A percentile compares a stretch with the other conserved stretches of the same genome.
phyloP scores from a whole-genome alignment of 2,329 filamentous ascomycete species.

The Plectosphaerella cucumerina region DNA sequence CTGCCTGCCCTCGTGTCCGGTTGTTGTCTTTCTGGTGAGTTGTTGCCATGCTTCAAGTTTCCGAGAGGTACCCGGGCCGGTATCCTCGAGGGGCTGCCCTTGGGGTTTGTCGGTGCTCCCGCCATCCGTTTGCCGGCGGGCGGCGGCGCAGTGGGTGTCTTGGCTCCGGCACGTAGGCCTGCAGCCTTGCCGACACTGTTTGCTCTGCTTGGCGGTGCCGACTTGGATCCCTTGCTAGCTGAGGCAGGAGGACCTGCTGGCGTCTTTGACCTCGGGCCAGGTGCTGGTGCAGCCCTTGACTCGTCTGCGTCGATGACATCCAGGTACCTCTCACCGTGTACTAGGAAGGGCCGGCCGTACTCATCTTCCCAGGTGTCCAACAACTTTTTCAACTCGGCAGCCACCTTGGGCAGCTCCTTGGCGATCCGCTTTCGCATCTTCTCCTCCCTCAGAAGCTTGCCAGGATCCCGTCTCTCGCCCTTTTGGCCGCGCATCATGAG shows the following conservation, averaged over 20 bases:
- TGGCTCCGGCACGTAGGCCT: conserved; percentile 23
- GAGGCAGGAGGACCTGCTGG: conserved; percentile 59
- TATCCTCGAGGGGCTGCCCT: conserved; percentile 62
- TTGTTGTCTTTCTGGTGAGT: conserved; percentile 71
- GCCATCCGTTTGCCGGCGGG: conserved; percentile 23
- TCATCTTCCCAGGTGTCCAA: conserved; percentile 90
- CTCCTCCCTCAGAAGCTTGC: conserved; percentile 88
- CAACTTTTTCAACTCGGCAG: conserved; percentile 75
- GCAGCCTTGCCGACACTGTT: conserved; percentile 23
- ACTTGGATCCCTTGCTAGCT: conserved; percentile 29
- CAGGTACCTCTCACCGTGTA: conserved; percentile 87
- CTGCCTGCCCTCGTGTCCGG: conserved; percentile 34
- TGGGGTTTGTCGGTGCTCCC: conserved; percentile 19
- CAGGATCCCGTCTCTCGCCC: conserved; percentile 90
- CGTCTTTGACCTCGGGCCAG: conserved; percentile 64
- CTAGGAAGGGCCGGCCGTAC: conserved; percentile 87
- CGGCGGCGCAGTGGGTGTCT: conserved; percentile 49
- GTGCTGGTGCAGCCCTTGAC: conserved; percentile 48
- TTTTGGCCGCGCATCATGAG: conserved; percentile 89
- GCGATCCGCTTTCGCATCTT: conserved; percentile 96
- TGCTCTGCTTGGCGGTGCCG: conserved; percentile 26
- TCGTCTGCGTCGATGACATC: conserved; percentile 71
- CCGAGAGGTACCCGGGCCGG: conserved; percentile 67
- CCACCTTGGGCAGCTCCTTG: conserved; percentile 91
- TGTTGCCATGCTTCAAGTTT: conserved; percentile 65